A percentile compares a stretch with the other conserved stretches of the same genome.
These are phyloP conservation scores for Ophiostoma pallidulum DNA, from an alignment of 2,329 filamentous ascomycete species.

Conservation along the genomic window DNA sequence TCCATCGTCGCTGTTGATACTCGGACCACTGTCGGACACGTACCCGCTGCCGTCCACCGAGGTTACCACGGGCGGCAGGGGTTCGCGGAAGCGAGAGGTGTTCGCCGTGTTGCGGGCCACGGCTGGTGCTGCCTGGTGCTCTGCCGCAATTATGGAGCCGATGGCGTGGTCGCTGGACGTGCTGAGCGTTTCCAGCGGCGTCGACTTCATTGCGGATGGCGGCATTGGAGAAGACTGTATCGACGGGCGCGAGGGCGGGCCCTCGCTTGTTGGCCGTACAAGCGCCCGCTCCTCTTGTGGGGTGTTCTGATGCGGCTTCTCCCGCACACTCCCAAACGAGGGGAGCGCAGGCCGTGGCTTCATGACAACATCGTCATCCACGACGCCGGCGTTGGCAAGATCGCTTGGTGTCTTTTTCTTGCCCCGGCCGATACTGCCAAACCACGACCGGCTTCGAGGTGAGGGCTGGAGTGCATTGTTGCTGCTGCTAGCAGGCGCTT, in stretches of 20 bases:
- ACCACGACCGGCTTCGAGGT: constrained; percentile 39
- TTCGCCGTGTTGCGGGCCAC: constrained; percentile 39
- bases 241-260: constrained; percentile 1
- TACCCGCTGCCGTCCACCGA: constrained; percentile 59
- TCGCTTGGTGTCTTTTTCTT: constrained; percentile 36
- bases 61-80: constrained; percentile 61
- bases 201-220: constrained; percentile 26
- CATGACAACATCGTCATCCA: constrained; percentile 60
- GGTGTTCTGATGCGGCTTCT: constrained; percentile 42
- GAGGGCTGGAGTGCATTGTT: neutral
- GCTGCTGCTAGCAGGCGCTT: constrained; percentile 7
- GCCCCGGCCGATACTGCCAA: constrained; percentile 36
- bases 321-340: constrained; percentile 64
- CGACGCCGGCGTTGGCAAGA: constrained; percentile 45
- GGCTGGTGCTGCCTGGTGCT: constrained; percentile 37
- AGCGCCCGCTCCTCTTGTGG: constrained; percentile 48
- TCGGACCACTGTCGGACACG: constrained; percentile 45
- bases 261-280: constrained; percentile 36
- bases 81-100: constrained; percentile 49
- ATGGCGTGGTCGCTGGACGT: constrained; percentile 52
- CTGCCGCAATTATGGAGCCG: constrained; percentile 45
- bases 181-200: constrained; percentile 27
- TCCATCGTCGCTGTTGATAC: constrained; percentile 20
- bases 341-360: constrained; percentile 65
- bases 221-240: constrained; percentile 19